Percentiles rank a stretch among this genome's conserved stretches.
Evolutionary conservation across 1,139 yeast species (phyloP).

Genomic region (Lodderomyces jiufengensis): DNA sequence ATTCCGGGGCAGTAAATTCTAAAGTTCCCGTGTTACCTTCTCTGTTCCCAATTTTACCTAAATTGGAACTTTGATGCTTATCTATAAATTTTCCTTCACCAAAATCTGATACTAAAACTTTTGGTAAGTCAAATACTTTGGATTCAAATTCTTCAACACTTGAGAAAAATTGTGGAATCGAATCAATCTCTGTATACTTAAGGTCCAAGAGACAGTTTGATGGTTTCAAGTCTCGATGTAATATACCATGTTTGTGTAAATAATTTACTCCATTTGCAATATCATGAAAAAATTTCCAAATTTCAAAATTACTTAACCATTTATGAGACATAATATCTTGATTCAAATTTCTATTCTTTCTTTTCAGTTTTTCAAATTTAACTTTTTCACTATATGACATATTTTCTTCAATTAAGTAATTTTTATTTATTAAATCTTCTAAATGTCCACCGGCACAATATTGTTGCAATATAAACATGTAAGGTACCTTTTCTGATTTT

Average conservation of each 20-base stretch:
- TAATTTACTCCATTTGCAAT: slow-evolving; percentile 67
- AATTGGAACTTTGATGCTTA: slow-evolving; percentile 19
- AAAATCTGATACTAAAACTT: slow-evolving; percentile 77
- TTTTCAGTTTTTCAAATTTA: slow-evolving; percentile 20
- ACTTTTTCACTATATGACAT: slow-evolving; percentile 28
- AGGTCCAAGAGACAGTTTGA: slow-evolving; percentile 70
- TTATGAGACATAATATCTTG: slow-evolving; percentile 1
- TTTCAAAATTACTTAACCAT: slow-evolving; percentile 37
- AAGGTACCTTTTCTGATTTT: slow-evolving; percentile 49
- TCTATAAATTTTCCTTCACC: slow-evolving; percentile 83
- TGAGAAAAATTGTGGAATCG: slow-evolving; percentile 11
- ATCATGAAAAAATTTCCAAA: slow-evolving; percentile 65
- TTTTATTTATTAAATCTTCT: slow-evolving; percentile 57
- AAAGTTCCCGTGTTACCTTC: slow-evolving; percentile 80
- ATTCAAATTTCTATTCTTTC: slow-evolving; percentile 16
- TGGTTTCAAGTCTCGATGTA: slow-evolving; percentile 86
- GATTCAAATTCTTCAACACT: slow-evolving; percentile 20
- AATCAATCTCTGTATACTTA: slow-evolving; percentile 18
- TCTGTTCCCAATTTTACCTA: slow-evolving; percentile 18
- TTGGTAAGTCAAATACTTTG: slow-evolving; percentile 46
- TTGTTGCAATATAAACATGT: slow-evolving; percentile 80
- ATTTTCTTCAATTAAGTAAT: slow-evolving; percentile 21
- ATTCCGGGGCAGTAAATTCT: slow-evolving; percentile 85
- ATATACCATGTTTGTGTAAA: slow-evolving; percentile 68
- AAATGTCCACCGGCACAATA: slow-evolving; percentile 86